Evolutionary conservation across 225 moss, liverwort and hornwort genomes (phyloP).

Genomic region (Climacium dendroides): DNA sequence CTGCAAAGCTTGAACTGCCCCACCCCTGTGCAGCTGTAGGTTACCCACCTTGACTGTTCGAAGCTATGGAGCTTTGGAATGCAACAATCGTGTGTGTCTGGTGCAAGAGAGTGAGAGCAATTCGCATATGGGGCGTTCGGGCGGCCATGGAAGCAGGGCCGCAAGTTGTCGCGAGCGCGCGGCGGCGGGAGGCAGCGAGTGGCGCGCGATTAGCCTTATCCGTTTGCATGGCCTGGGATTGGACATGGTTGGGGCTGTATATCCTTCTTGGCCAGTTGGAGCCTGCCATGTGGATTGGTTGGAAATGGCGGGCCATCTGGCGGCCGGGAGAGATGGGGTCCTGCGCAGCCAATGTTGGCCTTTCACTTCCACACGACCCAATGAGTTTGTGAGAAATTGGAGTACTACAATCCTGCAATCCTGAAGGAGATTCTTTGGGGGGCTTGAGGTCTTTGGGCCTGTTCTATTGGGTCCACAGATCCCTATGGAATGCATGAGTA

Average conservation of each 20-base stretch:
- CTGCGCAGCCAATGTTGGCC: neutral
- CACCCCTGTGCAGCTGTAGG: neutral
- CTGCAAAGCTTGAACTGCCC: neutral
- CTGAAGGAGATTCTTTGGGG: neutral
- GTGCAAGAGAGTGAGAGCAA: neutral
- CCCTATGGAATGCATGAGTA: neutral
- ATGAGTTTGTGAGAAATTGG: neutral
- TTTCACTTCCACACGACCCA: neutral
- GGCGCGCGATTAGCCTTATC: constrained; percentile 8
- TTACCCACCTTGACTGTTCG: neutral
- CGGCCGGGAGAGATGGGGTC: neutral
- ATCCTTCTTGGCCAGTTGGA: neutral
- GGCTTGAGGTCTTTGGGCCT: neutral
- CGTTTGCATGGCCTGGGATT: neutral
- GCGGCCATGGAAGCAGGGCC: neutral
- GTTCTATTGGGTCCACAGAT: neutral
- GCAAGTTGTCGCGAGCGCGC: neutral
- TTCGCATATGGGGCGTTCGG: neutral
- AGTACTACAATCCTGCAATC: neutral
- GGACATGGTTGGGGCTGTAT: neutral
- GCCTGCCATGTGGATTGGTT: neutral
- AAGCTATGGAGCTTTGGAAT: neutral
- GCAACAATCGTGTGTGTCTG: neutral
- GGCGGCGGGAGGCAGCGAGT: neutral
- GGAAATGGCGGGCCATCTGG: neutral